A percentile compares a stretch with the other conserved stretches of the same genome.
Conservation (phyloP, 2,329 filamentous ascomycete genomes). For the Colletotrichum sp. region DNA sequence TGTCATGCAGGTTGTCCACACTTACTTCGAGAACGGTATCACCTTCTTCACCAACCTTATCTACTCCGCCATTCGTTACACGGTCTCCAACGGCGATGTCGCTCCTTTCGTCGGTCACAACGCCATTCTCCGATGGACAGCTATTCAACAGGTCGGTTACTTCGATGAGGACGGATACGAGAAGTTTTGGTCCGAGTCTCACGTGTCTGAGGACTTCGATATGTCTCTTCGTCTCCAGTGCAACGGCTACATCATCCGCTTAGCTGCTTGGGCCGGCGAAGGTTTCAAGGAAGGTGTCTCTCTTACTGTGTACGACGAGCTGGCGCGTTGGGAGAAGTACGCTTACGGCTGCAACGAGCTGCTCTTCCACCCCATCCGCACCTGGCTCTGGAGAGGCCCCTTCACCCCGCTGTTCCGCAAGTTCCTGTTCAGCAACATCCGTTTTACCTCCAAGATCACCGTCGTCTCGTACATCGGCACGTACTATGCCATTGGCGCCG, state of each 20-base stretch:
- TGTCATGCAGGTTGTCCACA: slow-evolving; percentile 79
- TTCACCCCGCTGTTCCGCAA: slow-evolving; percentile 79
- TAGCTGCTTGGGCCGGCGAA: slow-evolving; percentile 76
- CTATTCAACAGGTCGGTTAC: slow-evolving; percentile 76
- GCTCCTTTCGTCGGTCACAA: slow-evolving; percentile 85
- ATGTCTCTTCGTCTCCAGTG: slow-evolving; percentile 81
- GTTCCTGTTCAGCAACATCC: slow-evolving; percentile 77
- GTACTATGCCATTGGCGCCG: slow-evolving; percentile 79
- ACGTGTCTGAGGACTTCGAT: slow-evolving; percentile 83
- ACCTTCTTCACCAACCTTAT: slow-evolving; percentile 77
- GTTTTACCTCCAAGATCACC: slow-evolving; percentile 77
- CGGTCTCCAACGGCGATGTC: slow-evolving; percentile 78
- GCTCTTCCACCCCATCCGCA: slow-evolving; percentile 77
- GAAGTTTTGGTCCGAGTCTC: slow-evolving; percentile 82
- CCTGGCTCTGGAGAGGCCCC: slow-evolving; percentile 75
- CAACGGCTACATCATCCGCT: slow-evolving; percentile 73
- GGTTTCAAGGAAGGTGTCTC: slow-evolving; percentile 86
- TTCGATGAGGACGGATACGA: slow-evolving; percentile 73
- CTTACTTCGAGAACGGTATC: slow-evolving; percentile 74
- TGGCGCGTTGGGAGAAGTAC: slow-evolving; percentile 87
- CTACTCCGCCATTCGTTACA: slow-evolving; percentile 78
- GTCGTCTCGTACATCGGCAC: slow-evolving; percentile 80
- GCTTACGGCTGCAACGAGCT: slow-evolving; percentile 85
- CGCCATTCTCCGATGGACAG: slow-evolving; percentile 76
- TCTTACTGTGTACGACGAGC: slow-evolving; percentile 82